Percentiles rank a stretch among this genome's conserved stretches.
Conservation (phyloP, 2,329 filamentous ascomycete genomes). For the Trichophyton rubrum region DNA sequence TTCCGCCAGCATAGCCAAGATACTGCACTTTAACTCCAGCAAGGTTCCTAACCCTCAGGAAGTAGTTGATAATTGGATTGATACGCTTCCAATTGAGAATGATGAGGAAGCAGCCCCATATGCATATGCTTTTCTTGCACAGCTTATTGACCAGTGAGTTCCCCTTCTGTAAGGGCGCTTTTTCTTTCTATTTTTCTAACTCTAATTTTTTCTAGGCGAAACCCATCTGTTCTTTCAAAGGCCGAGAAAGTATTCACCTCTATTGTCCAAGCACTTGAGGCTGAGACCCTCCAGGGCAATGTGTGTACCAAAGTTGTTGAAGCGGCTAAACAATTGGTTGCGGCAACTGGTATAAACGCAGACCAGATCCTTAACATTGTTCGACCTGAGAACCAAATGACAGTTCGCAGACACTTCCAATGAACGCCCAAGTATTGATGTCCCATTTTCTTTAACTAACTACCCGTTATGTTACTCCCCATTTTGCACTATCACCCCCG, state of each 20-base stretch:
- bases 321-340: constrained; percentile 66
- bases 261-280: constrained; percentile 79
- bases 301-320: constrained; percentile 64
- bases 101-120: constrained; percentile 97
- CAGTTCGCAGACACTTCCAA: constrained; percentile 65
- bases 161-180: constrained; percentile 2
- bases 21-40: constrained; percentile 74
- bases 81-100: constrained; percentile 80
- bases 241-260: constrained; percentile 71
- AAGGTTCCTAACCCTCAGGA: constrained; percentile 66
- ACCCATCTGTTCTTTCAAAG: constrained; percentile 65
- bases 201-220: constrained; percentile 50
- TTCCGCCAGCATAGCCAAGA: constrained; percentile 91
- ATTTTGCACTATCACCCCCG: not conserved
- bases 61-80: constrained; percentile 73
- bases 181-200: constrained; percentile 10
- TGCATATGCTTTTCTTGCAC: constrained; percentile 80
- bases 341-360: constrained; percentile 60
- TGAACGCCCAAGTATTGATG: constrained; percentile 26
- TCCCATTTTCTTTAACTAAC: not conserved
- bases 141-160: constrained; percentile 88
- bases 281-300: constrained; percentile 76
- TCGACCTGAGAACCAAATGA: constrained; percentile 65
- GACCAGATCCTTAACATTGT: constrained; percentile 58
- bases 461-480: not conserved